A percentile compares a stretch with the other conserved stretches of the same genome.
Evolutionary conservation across 1,284 basidiomycete genomes (phyloP).

Genomic region (Acaromyces ingoldii): DNA sequence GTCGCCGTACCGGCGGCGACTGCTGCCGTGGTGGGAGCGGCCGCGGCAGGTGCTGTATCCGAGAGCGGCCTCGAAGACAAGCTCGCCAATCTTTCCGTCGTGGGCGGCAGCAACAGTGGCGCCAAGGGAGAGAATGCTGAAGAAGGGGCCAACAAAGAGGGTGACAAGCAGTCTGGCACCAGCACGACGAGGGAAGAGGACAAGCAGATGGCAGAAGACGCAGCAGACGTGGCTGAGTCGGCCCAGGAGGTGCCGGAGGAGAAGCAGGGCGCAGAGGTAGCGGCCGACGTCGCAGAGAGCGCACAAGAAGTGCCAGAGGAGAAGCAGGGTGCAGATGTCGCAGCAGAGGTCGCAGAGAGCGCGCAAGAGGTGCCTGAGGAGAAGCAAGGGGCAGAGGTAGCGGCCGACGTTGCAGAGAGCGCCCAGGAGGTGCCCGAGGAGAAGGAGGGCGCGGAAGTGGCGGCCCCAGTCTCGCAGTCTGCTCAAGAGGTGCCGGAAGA

Average conservation of each 20-base stretch:
- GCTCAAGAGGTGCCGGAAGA: too few relatives aligned
- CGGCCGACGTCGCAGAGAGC: not conserved
- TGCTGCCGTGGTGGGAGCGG: not conserved
- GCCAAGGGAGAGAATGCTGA: not conserved
- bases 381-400: not conserved
- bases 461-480: not conserved
- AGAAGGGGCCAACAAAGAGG: not conserved
- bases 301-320: not conserved
- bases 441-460: not conserved
- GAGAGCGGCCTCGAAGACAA: not conserved
- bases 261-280: not conserved
- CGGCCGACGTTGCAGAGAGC: slow-evolving; percentile 4
- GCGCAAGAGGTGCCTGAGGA: slow-evolving; percentile 2
- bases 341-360: slow-evolving; percentile 4
- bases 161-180: not conserved
- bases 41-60: slow-evolving; percentile 69
- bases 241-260: slow-evolving; percentile 1
- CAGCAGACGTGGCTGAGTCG: not conserved
- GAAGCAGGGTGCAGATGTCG: not conserved
- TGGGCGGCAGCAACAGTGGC: not conserved
- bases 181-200: not conserved
- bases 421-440: not conserved
- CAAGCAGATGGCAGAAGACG: not conserved
- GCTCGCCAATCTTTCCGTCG: not conserved
- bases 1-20: slow-evolving; percentile 8